Evolutionary conservation across 805 yeast species (phyloP).

Genomic region (Nakazawaea wickerhamii): DNA sequence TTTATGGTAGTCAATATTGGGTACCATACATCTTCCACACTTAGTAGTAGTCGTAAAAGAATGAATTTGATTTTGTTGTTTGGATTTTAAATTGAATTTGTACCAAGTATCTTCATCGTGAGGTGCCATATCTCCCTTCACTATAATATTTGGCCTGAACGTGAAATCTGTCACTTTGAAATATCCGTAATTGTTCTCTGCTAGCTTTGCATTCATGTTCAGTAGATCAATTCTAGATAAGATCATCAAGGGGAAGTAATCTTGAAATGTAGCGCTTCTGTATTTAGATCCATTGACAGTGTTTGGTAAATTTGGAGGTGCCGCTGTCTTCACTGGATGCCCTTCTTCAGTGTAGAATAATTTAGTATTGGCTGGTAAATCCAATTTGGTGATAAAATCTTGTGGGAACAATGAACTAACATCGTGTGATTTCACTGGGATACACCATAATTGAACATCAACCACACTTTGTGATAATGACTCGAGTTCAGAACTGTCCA

Average conservation of each 20-base stretch:
- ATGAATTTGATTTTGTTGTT: slow-evolving; percentile 11
- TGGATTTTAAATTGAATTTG: slow-evolving; percentile 18
- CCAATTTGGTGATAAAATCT: not conserved
- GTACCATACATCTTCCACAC: slow-evolving; percentile 25
- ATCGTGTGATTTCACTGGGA: not conserved
- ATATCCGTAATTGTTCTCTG: slow-evolving; percentile 8
- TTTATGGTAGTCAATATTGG: slow-evolving; percentile 19
- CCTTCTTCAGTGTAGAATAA: slow-evolving; percentile 22
- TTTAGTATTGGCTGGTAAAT: slow-evolving; percentile 11
- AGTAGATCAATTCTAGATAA: slow-evolving; percentile 19
- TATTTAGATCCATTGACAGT: slow-evolving; percentile 6
- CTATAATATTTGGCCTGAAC: slow-evolving; percentile 25
- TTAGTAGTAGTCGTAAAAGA: slow-evolving; percentile 20
- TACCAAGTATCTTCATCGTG: slow-evolving; percentile 24
- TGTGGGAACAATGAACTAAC: not conserved
- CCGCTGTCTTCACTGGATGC: slow-evolving; percentile 20
- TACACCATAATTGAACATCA: slow-evolving; percentile 3
- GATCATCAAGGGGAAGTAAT: slow-evolving; percentile 25
- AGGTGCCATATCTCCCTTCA: slow-evolving; percentile 16
- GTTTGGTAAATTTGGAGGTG: slow-evolving; percentile 15
- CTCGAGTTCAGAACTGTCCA: not conserved
- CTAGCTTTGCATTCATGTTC: slow-evolving; percentile 14
- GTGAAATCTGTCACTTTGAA: slow-evolving; percentile 16
- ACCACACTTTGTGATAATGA: not conserved
- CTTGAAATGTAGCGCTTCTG: slow-evolving; percentile 23